Evolutionary conservation across 2,329 filamentous ascomycete species (phyloP), one percentile per base, ranked within the genome.

Genomic region (Trichoderma asperellum): DNA sequence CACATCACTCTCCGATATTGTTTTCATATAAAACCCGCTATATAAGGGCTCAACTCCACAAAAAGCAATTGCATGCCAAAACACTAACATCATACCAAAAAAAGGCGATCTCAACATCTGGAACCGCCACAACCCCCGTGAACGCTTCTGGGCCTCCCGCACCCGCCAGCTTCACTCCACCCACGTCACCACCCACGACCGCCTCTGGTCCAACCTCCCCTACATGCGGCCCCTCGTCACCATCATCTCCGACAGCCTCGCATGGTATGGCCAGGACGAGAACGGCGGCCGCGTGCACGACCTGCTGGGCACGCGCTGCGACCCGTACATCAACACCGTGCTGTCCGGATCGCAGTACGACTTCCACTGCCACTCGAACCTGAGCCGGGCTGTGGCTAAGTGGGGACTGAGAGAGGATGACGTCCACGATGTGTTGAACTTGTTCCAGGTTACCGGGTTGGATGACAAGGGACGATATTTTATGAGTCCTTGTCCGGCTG

Each of bases 291-390:
- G 88, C 69, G 85, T 92, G 47, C 92, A 96, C 81, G 93, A 96
- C 80, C 82, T 96, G 27, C 82, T 96, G 4, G 93, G 92, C 43
- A 96, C 92, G 32, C 84, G 93, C 55, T 96, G 93, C 79, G 93
- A 96, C 79, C 92, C 92, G 1, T 96, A 96, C 77, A 90, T 96
- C 76, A 93, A 92, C 77, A 83, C 87, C 47, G 85, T 96, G 71
- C 86, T 96, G 64, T 88, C 86, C 4, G 89, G 88, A n/a, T 84
- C 87, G 61, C 84, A 84, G 37, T 96, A 93, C 77, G 90, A 96
- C 77, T 95, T 87, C 78, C 92, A 96, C 77, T 96, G 93, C 78
- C 92, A 95, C 76, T 93, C 90, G 1, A 96, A 96, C 77, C 85
- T 96, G 12, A 88, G 88, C 1, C 87, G 93, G 4, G 91, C 93